A percentile compares a stretch with the other conserved stretches of the same genome.
These are phyloP conservation scores for Phaeodactylum tricornutum DNA, from an alignment of 108 stramenopile species.

Conservation along the genomic window DNA sequence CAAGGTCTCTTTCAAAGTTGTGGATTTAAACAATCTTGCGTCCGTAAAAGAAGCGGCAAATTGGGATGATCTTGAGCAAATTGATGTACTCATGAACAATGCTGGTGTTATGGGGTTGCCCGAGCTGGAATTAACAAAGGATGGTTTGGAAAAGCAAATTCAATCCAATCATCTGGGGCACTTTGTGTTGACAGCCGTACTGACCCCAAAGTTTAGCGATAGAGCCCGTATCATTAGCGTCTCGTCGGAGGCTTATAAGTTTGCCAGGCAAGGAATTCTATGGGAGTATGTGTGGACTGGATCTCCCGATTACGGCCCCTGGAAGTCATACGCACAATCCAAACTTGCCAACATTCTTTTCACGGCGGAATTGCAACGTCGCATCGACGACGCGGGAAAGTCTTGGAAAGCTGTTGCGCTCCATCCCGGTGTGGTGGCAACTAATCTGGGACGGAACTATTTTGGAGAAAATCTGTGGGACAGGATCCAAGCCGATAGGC, in stretches of 20 bases:
- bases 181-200: slow-evolving; percentile 46
- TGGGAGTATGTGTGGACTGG: slow-evolving; percentile 17
- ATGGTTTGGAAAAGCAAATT: slow-evolving; percentile 58
- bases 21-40: slow-evolving; percentile 35
- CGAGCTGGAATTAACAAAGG: slow-evolving; percentile 26
- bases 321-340: slow-evolving; percentile 32
- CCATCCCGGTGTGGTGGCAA: slow-evolving; percentile 58
- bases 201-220: slow-evolving; percentile 22
- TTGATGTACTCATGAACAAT: slow-evolving; percentile 72
- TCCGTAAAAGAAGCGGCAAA: slow-evolving; percentile 18
- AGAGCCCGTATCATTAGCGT: slow-evolving; percentile 45
- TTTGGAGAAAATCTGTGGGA: slow-evolving; percentile 8
- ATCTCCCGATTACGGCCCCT: slow-evolving; percentile 21
- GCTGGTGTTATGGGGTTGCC: slow-evolving; percentile 69
- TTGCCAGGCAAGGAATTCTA: slow-evolving; percentile 24
- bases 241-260: slow-evolving; percentile 34
- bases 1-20: slow-evolving; percentile 13
- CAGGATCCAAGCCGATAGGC: slow-evolving; percentile 32
- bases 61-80: slow-evolving; percentile 17
- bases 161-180: slow-evolving; percentile 70
- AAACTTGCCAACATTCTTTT: slow-evolving; percentile 66
- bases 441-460: slow-evolving; percentile 27
- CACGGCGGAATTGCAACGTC: slow-evolving; percentile 47
- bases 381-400: slow-evolving; percentile 12
- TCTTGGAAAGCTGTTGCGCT: slow-evolving; percentile 14